phyloP scores from a whole-genome alignment of 345 rosid genomes.

The Salix exigua region DNA sequence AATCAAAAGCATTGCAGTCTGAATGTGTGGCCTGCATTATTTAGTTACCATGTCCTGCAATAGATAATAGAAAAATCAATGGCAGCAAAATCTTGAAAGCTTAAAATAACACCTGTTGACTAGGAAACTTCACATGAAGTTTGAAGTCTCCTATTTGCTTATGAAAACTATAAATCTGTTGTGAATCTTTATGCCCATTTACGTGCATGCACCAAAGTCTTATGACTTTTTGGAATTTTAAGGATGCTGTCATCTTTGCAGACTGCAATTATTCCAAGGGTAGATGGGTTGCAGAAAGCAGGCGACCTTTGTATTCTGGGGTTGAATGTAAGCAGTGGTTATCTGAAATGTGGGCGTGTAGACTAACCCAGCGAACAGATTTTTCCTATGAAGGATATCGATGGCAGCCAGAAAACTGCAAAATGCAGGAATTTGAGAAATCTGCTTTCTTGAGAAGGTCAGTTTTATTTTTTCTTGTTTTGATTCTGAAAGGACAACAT shows the following conservation, averaged over 20 bases:
- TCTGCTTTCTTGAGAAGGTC: slow-evolving; percentile 64
- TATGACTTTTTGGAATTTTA: not conserved
- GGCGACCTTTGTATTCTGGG: slow-evolving; percentile 25
- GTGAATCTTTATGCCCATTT: slow-evolving; percentile 7
- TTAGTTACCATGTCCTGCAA: not conserved
- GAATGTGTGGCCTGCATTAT: not conserved
- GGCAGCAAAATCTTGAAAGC: not conserved
- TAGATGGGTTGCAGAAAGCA: slow-evolving; percentile 28
- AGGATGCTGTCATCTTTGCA: slow-evolving; percentile 4
- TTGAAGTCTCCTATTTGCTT: not conserved
- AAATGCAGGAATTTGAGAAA: slow-evolving; percentile 57
- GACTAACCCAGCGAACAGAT: slow-evolving; percentile 35
- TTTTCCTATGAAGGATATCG: slow-evolving; percentile 69
- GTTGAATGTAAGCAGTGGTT: slow-evolving; percentile 29
- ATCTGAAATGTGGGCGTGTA: slow-evolving; percentile 32
- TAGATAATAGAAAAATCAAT: not conserved
- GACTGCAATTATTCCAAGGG: slow-evolving; percentile 35
- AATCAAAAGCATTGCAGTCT: not conserved
- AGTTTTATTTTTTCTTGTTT: not conserved
- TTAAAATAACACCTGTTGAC: not conserved
- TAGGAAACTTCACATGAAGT: not conserved
- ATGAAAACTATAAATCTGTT: not conserved
- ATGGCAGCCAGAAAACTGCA: slow-evolving; percentile 77
- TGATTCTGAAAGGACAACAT: not conserved
- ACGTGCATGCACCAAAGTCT: not conserved